Conservation (phyloP, 2,329 filamentous ascomycete species). For the Penicillium sp. region DNA sequence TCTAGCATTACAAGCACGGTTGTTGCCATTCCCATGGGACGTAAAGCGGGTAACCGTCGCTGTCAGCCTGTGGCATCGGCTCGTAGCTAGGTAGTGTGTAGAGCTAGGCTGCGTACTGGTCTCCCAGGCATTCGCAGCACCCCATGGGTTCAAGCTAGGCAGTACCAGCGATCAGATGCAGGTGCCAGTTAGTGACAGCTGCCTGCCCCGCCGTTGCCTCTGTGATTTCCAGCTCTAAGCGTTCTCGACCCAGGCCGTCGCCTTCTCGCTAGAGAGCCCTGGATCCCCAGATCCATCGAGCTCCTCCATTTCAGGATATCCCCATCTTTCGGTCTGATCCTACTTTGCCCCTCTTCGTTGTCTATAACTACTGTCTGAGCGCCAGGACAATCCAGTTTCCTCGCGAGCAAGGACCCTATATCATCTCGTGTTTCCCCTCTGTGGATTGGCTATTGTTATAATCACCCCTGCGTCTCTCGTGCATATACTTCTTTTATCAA, state of each 20-base stretch:
- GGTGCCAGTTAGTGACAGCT: slow-evolving; percentile 10
- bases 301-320: background rate
- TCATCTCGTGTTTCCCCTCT: background rate
- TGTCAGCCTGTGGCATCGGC: background rate
- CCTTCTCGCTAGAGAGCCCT: background rate
- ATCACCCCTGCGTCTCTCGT: background rate
- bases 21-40: background rate
- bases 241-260: slow-evolving; percentile 3
- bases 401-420: background rate
- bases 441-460: background rate
- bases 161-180: background rate
- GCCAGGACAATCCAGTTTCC: background rate
- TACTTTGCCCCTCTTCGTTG: slow-evolving; percentile 6
- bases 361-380: slow-evolving; percentile 8
- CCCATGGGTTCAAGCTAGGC: slow-evolving; percentile 4
- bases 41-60: background rate
- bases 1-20: background rate
- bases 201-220: slow-evolving; percentile 5
- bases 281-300: slow-evolving; percentile 3
- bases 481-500: background rate
- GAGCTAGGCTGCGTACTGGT: background rate
- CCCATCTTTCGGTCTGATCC: background rate
- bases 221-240: background rate
- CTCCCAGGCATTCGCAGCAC: background rate
- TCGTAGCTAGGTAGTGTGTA: background rate